Percentiles rank a stretch among this genome's conserved stretches.
These are phyloP conservation scores for Luffa aegyptiaca DNA, from an alignment of 306 rosid species.

Conservation along the genomic window DNA sequence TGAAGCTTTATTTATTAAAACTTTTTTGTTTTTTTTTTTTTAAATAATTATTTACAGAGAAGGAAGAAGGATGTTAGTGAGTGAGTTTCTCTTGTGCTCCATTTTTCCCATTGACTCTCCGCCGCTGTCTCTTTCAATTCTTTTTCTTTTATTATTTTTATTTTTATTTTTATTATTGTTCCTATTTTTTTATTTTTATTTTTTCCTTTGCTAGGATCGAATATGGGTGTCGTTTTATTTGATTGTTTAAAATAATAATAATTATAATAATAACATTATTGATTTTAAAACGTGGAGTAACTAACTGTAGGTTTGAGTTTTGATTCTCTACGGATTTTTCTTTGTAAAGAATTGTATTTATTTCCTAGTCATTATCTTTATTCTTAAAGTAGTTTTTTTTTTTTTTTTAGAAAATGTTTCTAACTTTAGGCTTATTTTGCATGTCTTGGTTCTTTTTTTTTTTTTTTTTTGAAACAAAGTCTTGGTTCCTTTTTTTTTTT, in stretches of 20 bases:
- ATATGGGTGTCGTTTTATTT: too few relatives aligned
- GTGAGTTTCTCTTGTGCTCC: neutral
- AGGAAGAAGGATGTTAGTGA: neutral
- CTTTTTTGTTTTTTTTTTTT: neutral
- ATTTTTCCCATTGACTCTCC: neutral
- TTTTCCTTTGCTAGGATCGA: too few relatives aligned
- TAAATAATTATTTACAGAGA: neutral
- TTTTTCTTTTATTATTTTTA: neutral
- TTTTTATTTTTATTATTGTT: neutral
- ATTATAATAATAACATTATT: neutral
- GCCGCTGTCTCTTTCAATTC: neutral
- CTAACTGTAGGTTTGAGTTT: neutral
- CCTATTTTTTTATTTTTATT: neutral
- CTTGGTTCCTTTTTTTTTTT: too few relatives aligned
- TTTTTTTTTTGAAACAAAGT: too few relatives aligned
- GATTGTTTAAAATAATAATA: too few relatives aligned
- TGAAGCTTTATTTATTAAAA: neutral
- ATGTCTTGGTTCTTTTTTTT: too few relatives aligned
- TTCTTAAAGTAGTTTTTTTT: too few relatives aligned
- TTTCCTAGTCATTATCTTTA: neutral
- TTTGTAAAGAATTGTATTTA: neutral
- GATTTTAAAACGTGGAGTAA: neutral
- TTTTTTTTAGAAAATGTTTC: too few relatives aligned
- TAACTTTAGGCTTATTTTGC: neutral
- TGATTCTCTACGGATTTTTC: neutral